Evolutionary conservation across 768 basidiomycete genomes (phyloP), one percentile per base, ranked within the genome.

Genomic region (Podaxis rugospora): DNA sequence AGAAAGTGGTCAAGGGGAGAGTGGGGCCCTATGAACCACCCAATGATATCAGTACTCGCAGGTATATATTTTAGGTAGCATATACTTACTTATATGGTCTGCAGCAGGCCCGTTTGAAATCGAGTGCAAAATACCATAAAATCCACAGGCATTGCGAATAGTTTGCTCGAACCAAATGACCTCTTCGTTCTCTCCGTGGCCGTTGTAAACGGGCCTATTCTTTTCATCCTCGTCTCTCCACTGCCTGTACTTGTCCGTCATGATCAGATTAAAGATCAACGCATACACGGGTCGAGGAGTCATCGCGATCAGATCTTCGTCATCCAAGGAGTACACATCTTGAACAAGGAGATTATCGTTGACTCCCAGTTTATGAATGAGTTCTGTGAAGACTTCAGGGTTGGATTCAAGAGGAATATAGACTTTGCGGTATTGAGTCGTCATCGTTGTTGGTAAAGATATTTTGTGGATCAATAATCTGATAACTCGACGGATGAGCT

Each of bases 111-210:
- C 70, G 59, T 76, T 76, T 4, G 66, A 70, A 11, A 74, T 61
- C 3, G 71, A 69, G 59, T 76, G 75, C 46, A 76, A 56, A 49
- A 76, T 68, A 1, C 68, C 75, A 58, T 76, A 75, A 5, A 76
- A 64, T 2, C 75, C 75, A 57, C 75, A 76, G 1, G 75, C 75
- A 55, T 76, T 76, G 18, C 69, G 62, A 46, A 76, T 77, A 21
- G 74, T 75, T 59, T 77, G 75, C 49, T 71, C 60, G 63, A 70
- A 74, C 75, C 75, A 77, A 18, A 74, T 61, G n/a, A 71, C 72
- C 10, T 68, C 68, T 58, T 76, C 75, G 7, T 58, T 63, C 36
- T 68, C 67, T 21, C 74, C 75, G 32, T 61, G 62, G 16, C 73
- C 74, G 18, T 63, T 63, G 56, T 75, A 75, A 7, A 62, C 64